phyloP scores from a whole-genome alignment of 305 asterid genomes.

The Galium porrigens region DNA sequence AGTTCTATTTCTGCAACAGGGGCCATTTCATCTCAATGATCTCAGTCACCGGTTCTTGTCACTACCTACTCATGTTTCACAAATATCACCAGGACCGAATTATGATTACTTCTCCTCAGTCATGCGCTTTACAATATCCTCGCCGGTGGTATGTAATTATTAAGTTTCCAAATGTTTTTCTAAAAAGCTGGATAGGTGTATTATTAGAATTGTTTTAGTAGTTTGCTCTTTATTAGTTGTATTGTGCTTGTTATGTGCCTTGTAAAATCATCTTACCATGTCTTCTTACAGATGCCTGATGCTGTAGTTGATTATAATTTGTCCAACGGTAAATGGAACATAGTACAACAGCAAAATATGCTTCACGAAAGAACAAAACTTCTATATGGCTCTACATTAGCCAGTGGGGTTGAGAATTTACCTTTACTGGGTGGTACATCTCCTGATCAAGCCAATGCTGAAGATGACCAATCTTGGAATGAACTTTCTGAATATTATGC shows the following conservation, averaged over 20 bases:
- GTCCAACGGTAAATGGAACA: slow-evolving; percentile 56
- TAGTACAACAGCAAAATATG: slow-evolving; percentile 75
- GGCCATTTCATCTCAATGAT: slow-evolving; percentile 45
- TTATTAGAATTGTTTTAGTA: neutral
- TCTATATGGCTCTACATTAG: slow-evolving; percentile 54
- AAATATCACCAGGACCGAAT: slow-evolving; percentile 76
- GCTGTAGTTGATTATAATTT: slow-evolving; percentile 81
- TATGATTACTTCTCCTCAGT: slow-evolving; percentile 71
- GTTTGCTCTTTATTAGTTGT: neutral
- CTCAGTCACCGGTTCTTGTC: slow-evolving; percentile 54
- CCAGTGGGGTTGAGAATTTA: slow-evolving; percentile 25
- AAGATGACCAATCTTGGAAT: slow-evolving; percentile 43
- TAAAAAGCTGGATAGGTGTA: neutral
- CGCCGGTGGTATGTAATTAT: slow-evolving; percentile 61
- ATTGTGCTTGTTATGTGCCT: neutral
- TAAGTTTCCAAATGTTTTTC: neutral
- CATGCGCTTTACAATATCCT: slow-evolving; percentile 73
- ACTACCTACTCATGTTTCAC: slow-evolving; percentile 75
- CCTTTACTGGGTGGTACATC: slow-evolving; percentile 19
- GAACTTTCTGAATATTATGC: slow-evolving; percentile 80
- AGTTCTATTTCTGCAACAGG: slow-evolving; percentile 29
- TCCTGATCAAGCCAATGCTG: slow-evolving; percentile 15
- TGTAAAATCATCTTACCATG: slow-evolving; percentile 6
- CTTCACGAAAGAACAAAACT: slow-evolving; percentile 66
- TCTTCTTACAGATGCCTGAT: slow-evolving; percentile 70